Evolutionary conservation across 2,329 filamentous ascomycete genomes (phyloP), one percentile per base, ranked within the genome.

Genomic region (Chaetoscypha palmicola): DNA sequence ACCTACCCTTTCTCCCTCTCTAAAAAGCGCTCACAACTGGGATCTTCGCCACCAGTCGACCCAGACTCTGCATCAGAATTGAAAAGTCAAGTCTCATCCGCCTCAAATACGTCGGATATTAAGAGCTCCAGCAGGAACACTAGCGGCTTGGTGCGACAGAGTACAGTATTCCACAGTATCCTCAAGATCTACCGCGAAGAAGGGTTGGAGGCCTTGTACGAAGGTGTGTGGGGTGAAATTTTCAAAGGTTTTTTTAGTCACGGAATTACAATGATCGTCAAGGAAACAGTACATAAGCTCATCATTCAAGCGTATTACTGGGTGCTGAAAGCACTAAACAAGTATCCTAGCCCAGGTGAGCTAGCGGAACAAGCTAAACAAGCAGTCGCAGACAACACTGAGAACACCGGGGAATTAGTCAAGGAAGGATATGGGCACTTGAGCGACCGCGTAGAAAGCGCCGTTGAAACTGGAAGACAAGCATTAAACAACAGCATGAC

Each of bases 1-100:
- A 94, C 86, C 1, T 95, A 94, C 60, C 90, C 90, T 0, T 83
- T 95, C 62, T 85, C 86, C 45, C 79, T 89, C 22, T 87, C 86
- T n/a, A 91, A 91, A 66, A 79, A 86, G 2, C 73, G 86, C 20
- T 74, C 86, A 2, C 87, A 94, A 61, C 76, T 83, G 19, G 72
- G 74, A 1, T 63, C 61, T 20, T 64, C 59, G 33, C 62, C 65
- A 43, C 61, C 64, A 12, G 43, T 57, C 20, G 48, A 61, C 22
- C 46, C 32, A 53, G 58, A 51, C 51, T 62, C 37, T 35, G 51
- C 49, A 20, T 47, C 61, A 45, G 51, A 62, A 47, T 33, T 60
- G 48, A 48, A 58, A 48, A 46, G 58, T 8, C 53, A 61, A 31
- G 55, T 59, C 2, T 38, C 43, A 16, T 53, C 58, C 9, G 55